Evolutionary conservation across 306 rosid species (phyloP).

Genomic region (Luffa aegyptiaca): DNA sequence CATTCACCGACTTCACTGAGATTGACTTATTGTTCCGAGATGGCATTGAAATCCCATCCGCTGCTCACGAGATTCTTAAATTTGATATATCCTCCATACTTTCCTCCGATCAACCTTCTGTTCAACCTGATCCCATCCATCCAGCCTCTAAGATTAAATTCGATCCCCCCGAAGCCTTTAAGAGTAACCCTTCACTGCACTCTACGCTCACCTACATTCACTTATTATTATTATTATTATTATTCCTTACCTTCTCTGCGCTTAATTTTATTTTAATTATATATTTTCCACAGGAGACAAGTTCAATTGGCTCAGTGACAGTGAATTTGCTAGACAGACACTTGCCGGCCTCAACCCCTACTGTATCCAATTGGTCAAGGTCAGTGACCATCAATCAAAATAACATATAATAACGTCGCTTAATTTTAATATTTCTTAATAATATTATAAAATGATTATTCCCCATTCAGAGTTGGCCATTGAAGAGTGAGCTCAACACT

Average conservation of each 20-base stretch:
- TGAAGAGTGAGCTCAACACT: conserved; percentile 64
- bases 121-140: neutral
- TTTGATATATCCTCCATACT: neutral
- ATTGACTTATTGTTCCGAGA: neutral
- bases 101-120: neutral
- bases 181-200: neutral
- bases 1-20: neutral
- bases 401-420: no score
- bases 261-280: no score
- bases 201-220: no score
- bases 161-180: neutral
- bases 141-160: neutral
- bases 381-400: neutral
- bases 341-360: conserved; percentile 83
- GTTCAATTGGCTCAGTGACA: conserved; percentile 76
- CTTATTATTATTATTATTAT: no score
- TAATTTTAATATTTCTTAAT: no score
- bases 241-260: no score
- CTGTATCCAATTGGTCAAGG: conserved; percentile 53
- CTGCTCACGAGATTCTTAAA: neutral
- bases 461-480: conserved; percentile 33
- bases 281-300: conserved; percentile 41
- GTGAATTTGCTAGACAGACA: conserved; percentile 72
- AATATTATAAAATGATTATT: no score
- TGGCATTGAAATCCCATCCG: neutral